Percentiles rank a stretch among this genome's conserved stretches.
phyloP scores from a whole-genome alignment of 192 early-diverging fungal genomes.

The Coemansia sp. region DNA sequence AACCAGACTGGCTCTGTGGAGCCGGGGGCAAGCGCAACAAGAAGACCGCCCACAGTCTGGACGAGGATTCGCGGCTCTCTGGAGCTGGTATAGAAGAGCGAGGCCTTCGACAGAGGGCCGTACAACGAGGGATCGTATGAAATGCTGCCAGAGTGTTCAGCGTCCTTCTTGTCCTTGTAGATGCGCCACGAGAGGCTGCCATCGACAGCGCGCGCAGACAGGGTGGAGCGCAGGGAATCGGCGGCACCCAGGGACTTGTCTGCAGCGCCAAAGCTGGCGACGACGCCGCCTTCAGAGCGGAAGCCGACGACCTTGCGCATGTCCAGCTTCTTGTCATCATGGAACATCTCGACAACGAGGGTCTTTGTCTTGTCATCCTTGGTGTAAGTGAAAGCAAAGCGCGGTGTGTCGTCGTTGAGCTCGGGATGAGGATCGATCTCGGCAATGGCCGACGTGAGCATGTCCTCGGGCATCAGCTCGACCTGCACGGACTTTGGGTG shows the following conservation, averaged over 20 bases:
- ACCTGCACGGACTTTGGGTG: slow-evolving; percentile 41
- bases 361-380: slow-evolving; percentile 42
- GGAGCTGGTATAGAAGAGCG: slow-evolving; percentile 11
- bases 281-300: slow-evolving; percentile 17
- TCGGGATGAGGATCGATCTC: slow-evolving; percentile 37
- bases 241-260: not conserved
- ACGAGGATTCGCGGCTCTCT: slow-evolving; percentile 51
- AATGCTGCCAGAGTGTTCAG: slow-evolving; percentile 22
- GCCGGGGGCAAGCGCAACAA: slow-evolving; percentile 55
- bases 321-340: slow-evolving; percentile 22
- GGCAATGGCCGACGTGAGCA: slow-evolving; percentile 44
- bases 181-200: slow-evolving; percentile 26
- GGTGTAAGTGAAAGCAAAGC: slow-evolving; percentile 38
- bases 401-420: slow-evolving; percentile 16
- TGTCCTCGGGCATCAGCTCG: slow-evolving; percentile 41
- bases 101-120: slow-evolving; percentile 32
- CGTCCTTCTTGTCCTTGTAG: slow-evolving; percentile 15
- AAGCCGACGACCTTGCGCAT: slow-evolving; percentile 45
- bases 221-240: slow-evolving; percentile 5
- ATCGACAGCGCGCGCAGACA: slow-evolving; percentile 15
- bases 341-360: slow-evolving; percentile 46
- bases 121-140: slow-evolving; percentile 42
- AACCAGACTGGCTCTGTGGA: slow-evolving; percentile 64
- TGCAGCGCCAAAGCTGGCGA: slow-evolving; percentile 7
- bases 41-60: slow-evolving; percentile 62